These are phyloP conservation scores for Crithidia brevicula DNA, from an alignment of 208 protist species.

Conservation along the genomic window DNA sequence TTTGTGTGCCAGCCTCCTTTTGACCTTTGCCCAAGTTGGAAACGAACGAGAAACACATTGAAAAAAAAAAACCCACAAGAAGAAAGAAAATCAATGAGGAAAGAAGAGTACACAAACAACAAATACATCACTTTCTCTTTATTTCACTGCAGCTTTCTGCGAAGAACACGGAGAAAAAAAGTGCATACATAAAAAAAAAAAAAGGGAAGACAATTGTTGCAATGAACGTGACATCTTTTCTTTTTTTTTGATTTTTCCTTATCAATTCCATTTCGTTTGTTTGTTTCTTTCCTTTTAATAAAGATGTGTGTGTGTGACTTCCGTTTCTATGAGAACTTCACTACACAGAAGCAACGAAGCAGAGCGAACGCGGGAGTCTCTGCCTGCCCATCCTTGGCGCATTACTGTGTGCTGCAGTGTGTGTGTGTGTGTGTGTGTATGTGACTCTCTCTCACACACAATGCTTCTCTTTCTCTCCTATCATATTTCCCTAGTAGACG, in stretches of 20 bases:
- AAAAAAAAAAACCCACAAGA: conserved; percentile 10
- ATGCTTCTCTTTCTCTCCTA: neutral
- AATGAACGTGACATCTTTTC: neutral
- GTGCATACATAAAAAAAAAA: conserved; percentile 17
- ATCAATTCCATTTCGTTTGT: too few species aligned
- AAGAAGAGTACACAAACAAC: conserved; percentile 8
- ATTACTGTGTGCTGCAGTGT: neutral
- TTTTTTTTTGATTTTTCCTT: too few species aligned
- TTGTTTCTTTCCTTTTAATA: too few species aligned
- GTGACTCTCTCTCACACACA: neutral
- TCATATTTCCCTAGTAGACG: conserved; percentile 11
- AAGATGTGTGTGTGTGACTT: too few species aligned
- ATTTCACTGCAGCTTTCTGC: too few species aligned
- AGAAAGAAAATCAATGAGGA: conserved; percentile 11
- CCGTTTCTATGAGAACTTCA: too few species aligned
- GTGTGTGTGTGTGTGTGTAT: neutral
- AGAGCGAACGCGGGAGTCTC: neutral
- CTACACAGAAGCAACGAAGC: neutral
- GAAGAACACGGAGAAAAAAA: conserved; percentile 13
- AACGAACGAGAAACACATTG: too few species aligned
- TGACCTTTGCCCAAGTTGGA: too few species aligned
- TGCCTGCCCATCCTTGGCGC: neutral
- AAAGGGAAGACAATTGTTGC: neutral
- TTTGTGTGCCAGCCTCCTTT: too few species aligned
- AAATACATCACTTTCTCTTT: too few species aligned